These are phyloP conservation scores for Cladochytrium replicatum DNA, from an alignment of 192 early-diverging fungal species.

Conservation along the genomic window DNA sequence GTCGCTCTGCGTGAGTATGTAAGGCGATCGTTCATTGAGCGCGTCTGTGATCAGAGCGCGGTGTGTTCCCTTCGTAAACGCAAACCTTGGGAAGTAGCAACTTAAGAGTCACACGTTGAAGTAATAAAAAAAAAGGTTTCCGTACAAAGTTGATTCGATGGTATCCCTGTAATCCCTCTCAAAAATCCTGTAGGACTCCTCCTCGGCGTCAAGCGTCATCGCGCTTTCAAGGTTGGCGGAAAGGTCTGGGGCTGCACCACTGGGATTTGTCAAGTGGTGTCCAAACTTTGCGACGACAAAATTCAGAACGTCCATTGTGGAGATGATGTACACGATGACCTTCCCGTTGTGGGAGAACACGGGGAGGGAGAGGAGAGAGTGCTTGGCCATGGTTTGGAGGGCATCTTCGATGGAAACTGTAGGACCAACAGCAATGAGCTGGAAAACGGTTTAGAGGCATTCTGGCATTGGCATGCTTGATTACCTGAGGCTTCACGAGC, in stretches of 20 bases:
- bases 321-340: slow-evolving; percentile 39
- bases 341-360: slow-evolving; percentile 40
- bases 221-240: slow-evolving; percentile 10
- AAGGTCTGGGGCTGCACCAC: too few relatives aligned
- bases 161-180: slow-evolving; percentile 31
- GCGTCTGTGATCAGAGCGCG: slow-evolving; percentile 47
- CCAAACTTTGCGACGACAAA: slow-evolving; percentile 5
- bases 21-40: slow-evolving; percentile 18
- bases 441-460: neutral
- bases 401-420: slow-evolving; percentile 37
- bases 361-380: slow-evolving; percentile 44
- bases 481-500: slow-evolving; percentile 6
- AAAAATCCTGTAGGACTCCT: slow-evolving; percentile 32
- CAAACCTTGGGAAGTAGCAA: slow-evolving; percentile 23
- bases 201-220: slow-evolving; percentile 24
- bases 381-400: slow-evolving; percentile 27
- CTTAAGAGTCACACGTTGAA: neutral
- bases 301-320: slow-evolving; percentile 39
- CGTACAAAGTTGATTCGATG: slow-evolving; percentile 10
- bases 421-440: slow-evolving; percentile 35
- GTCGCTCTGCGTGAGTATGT: slow-evolving; percentile 52
- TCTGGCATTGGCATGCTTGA: slow-evolving; percentile 8
- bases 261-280: neutral
- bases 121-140: slow-evolving; percentile 6
- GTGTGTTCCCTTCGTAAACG: slow-evolving; percentile 47